These are phyloP conservation scores for Macrocystidia cucumis DNA, from an alignment of 1,284 basidiomycete genomes.

Conservation along the genomic window DNA sequence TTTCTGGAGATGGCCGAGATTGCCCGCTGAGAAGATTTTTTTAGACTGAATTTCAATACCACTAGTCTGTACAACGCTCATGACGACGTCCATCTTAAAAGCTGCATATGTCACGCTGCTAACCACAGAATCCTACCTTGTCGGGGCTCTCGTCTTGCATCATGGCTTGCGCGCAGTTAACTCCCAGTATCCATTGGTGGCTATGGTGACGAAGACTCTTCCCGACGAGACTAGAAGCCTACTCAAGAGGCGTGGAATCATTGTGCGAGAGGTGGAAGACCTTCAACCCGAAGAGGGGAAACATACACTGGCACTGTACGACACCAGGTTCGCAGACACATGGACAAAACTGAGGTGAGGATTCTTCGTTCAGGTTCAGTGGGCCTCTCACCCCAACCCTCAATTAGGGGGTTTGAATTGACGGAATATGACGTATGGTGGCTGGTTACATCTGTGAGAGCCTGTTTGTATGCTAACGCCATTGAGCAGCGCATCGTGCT, in stretches of 20 bases:
- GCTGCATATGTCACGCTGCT: slow-evolving; percentile 35
- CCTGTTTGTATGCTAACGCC: slow-evolving; percentile 2
- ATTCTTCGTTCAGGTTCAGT: slow-evolving; percentile 3
- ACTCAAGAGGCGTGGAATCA: slow-evolving; percentile 47
- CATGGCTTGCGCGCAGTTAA: slow-evolving; percentile 54
- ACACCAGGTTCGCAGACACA: slow-evolving; percentile 74
- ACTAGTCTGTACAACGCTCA: slow-evolving; percentile 4
- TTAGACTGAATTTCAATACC: background rate
- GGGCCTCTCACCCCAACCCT: slow-evolving; percentile 2
- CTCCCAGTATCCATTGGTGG: slow-evolving; percentile 75
- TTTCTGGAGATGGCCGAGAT: slow-evolving; percentile 21
- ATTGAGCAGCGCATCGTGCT: slow-evolving; percentile 65
- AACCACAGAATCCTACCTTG: slow-evolving; percentile 54
- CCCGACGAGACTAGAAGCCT: slow-evolving; percentile 45
- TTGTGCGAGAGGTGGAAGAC: slow-evolving; percentile 49
- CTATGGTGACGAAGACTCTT: slow-evolving; percentile 69
- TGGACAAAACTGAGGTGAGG: slow-evolving; percentile 85
- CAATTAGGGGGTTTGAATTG: slow-evolving; percentile 65
- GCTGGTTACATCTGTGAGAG: slow-evolving; percentile 3
- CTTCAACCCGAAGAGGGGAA: slow-evolving; percentile 48
- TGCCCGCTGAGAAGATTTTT: slow-evolving; percentile 2
- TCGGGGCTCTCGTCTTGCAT: slow-evolving; percentile 70
- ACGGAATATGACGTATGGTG: slow-evolving; percentile 60
- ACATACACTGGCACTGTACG: slow-evolving; percentile 42
- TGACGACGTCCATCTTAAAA: slow-evolving; percentile 24